Conservation (phyloP, 768 basidiomycete genomes). For the Sporobolomyces roseus region DNA sequence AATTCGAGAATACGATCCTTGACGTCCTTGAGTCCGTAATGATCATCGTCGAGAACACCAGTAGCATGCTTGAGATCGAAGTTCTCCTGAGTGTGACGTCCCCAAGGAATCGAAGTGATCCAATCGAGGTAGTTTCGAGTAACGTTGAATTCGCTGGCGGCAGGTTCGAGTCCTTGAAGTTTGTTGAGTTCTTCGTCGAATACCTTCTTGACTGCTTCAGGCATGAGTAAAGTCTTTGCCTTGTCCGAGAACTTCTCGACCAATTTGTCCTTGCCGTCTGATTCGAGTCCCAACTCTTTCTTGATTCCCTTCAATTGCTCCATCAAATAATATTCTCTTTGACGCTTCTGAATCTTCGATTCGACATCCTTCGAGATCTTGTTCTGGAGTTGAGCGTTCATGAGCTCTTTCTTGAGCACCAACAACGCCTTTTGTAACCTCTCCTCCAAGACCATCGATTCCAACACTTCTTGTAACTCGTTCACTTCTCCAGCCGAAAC, state of each 20-base stretch:
- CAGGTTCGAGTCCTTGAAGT: conserved; percentile 70
- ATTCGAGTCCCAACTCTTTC: conserved; percentile 57
- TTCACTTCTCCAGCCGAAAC: conserved; percentile 87
- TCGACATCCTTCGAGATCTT: conserved; percentile 92
- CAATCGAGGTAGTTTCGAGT: conserved; percentile 64
- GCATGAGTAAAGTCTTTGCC: conserved; percentile 74
- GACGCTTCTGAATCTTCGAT: conserved; percentile 56
- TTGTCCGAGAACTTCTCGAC: conserved; percentile 70
- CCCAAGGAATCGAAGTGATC: conserved; percentile 81
- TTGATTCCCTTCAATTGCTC: conserved; percentile 49
- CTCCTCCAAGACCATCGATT: conserved; percentile 78
- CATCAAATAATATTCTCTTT: conserved; percentile 45
- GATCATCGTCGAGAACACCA: conserved; percentile 78
- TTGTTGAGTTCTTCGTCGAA: conserved; percentile 95
- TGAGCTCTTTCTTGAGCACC: conserved; percentile 95
- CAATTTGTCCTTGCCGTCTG: conserved; percentile 75
- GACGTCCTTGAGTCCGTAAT: conserved; percentile 91
- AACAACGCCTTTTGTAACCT: conserved; percentile 81
- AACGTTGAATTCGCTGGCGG: conserved; percentile 43
- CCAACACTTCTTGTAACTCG: conserved; percentile 90
- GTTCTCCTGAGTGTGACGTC: conserved; percentile 87
- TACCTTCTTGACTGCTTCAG: conserved; percentile 82
- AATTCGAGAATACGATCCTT: conserved; percentile 90
- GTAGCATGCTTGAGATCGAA: conserved; percentile 61
- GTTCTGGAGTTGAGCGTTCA: conserved; percentile 89